These are phyloP conservation scores for Dendrocalamus latiflorus DNA, from an alignment of 202 grass and related monocot species.

Conservation along the genomic window DNA sequence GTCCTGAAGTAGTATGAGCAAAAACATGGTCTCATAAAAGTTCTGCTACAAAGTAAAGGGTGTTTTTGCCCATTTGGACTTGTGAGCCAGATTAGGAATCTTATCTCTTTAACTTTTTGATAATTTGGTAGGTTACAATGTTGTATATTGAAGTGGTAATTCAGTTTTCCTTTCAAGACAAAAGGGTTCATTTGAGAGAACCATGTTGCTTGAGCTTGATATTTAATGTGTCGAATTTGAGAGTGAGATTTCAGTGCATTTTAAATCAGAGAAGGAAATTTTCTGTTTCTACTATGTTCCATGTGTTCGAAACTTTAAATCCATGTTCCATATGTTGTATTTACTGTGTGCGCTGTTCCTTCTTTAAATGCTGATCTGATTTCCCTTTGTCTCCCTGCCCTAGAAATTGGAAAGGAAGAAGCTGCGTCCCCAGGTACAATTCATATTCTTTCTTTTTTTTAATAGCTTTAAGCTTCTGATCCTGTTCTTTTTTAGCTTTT, in stretches of 20 bases:
- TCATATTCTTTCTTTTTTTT: too few species aligned
- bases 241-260: background rate
- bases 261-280: background rate
- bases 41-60: background rate
- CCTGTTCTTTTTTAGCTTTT: too few species aligned
- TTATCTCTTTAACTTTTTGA: background rate
- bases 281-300: background rate
- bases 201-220: background rate
- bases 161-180: background rate
- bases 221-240: background rate
- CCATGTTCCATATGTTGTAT: background rate
- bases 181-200: background rate
- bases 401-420: too few species aligned
- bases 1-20: background rate
- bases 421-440: too few species aligned
- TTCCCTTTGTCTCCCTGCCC: too few species aligned
- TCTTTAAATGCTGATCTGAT: too few species aligned
- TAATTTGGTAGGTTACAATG: background rate
- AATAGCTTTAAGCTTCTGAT: too few species aligned
- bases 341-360: too few species aligned
- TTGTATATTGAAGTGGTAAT: background rate
- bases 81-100: background rate
- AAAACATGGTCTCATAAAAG: background rate
- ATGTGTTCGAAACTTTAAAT: background rate
- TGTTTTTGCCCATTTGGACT: background rate